A percentile compares a stretch with the other conserved stretches of the same genome.
Evolutionary conservation across 2,329 filamentous ascomycete species (phyloP).

Genomic region (Sphaerulina populicola): DNA sequence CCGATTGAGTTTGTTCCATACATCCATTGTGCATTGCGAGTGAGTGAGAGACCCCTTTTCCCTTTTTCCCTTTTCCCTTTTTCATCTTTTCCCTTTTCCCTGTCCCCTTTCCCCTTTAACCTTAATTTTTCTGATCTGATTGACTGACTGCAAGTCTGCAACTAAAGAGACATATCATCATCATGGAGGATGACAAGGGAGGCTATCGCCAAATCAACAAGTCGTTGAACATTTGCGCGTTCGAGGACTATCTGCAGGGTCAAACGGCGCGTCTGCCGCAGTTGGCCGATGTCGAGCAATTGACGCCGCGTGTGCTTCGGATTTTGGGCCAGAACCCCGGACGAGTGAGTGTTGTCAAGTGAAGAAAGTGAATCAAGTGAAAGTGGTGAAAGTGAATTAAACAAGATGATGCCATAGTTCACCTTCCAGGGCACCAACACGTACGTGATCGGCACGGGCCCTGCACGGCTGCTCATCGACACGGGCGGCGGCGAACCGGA

Average conservation of each 20-base stretch:
- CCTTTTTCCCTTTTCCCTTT: too few relatives aligned
- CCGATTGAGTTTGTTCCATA: too few relatives aligned
- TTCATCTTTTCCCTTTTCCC: too few relatives aligned
- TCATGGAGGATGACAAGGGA: conserved; percentile 19
- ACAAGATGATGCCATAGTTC: conserved; percentile 24
- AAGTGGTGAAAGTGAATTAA: too few relatives aligned
- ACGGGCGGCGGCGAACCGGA: conserved; percentile 31
- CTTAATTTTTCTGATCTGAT: too few relatives aligned
- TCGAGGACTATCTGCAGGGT: conserved; percentile 21
- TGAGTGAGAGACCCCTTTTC: too few relatives aligned
- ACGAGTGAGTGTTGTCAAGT: too few relatives aligned
- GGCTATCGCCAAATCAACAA: conserved; percentile 25
- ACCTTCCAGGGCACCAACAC: conserved; percentile 39
- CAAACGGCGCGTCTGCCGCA: conserved; percentile 17
- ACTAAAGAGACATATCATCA: too few relatives aligned
- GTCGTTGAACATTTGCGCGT: conserved; percentile 19
- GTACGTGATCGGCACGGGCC: conserved; percentile 36
- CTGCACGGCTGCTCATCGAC: conserved; percentile 33
- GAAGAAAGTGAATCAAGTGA: too few relatives aligned
- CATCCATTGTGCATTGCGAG: too few relatives aligned
- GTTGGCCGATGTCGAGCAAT: conserved; percentile 18
- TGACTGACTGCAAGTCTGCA: too few relatives aligned
- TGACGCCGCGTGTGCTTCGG: conserved; percentile 20
- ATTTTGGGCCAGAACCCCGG: conserved; percentile 25
- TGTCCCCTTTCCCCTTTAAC: too few relatives aligned